Base-by-base conservation (phyloP, 306 rosid genomes). In the Quercus dentata region DNA sequence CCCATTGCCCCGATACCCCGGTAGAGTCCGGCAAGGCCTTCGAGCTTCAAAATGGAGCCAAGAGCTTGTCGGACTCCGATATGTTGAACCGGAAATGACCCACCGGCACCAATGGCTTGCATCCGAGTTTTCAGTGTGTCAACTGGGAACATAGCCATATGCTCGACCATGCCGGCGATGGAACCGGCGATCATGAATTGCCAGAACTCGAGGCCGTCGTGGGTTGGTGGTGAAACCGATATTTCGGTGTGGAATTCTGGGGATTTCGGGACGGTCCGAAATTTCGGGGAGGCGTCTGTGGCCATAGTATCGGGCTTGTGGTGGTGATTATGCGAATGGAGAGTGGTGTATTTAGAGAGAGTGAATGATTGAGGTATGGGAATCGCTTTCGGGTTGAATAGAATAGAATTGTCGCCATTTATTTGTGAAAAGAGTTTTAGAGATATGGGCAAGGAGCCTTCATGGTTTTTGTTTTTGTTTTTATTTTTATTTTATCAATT, bases 101-200 rank as follows among this genome's bases (percentile, higher is more conserved):
- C 72, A 35, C 72, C 17, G 11, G 46, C 46, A 49, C 54, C 93
- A 7, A 93, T 79, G 25, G 88, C 97, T 74, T 93, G 98, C 98
- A 93, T 91, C 20, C 83, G 97, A 77, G 98, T 93, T 83, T 93
- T 93, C 15, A 93, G 92, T 74, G 98, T 93, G 83, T 93, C 98
- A 19, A 93, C 93, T 28, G 98, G 98, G 78, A 88, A 91, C 98
- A 93, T 93, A 0, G 93, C 97, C 97, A 93, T 86, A 84, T 93
- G 98, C 35, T 93, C 98, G 2, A 91, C 71, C 44, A 82, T 84
- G 12, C 98, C 98, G 1, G 98, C 98, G 21, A 93, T 3, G 6
- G 98, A 93, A 54, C 98, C 98, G 56, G 97, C 91, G 8, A 91
- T 67, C 98, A 93, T 93, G 84, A 87, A 90, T 86, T 93, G 98